Evolutionary conservation across 2,329 filamentous ascomycete genomes (phyloP), one percentile per base, ranked within the genome.

Genomic region (Colletotrichum filicis): DNA sequence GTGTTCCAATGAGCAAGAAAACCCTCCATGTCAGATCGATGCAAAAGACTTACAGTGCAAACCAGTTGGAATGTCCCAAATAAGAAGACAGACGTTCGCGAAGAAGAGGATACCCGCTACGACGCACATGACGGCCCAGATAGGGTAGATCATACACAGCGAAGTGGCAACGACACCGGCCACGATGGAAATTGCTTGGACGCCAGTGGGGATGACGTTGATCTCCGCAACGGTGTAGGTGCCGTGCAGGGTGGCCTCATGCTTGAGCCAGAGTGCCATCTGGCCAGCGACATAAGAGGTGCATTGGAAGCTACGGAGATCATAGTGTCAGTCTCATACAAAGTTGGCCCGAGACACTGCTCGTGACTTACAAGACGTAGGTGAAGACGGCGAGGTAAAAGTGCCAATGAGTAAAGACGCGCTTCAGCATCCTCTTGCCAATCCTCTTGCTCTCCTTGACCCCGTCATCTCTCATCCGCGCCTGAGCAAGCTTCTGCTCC

Each of bases 401-500:
- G 68, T 79, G 77, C 78, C 77, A 79, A 55, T 78, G 75, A 5
- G 63, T 73, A 56, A 79, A 79, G 2, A 79, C 75, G 12, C 77
- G 72, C 71, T 75, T 78, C 5, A 79, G 75, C 76, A 79, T 78
- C 16, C 73, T 66, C 66, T 76, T 77, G 0, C 76, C 75, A 24
- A 79, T 79, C 57, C 74, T 73, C 56, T 58, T 55, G 32, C 71
- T 74, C 30, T 68, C 57, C 64, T 74, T 68, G 28, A 70, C 61
- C 14, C 77, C 76, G 3, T 75, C 75, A 3, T 73, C 72, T 35
- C 66, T 64, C 63, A 80, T 76, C 71, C 82, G 78, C 3, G 79
- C 78, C 56, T 78, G 78, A 0, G 80, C 81, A n/a, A 83, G 68
- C 11, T 67, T 58, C 19, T 80, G 78, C 56, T 85, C 80, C 1